phyloP scores from a whole-genome alignment of 345 rosid genomes.

The Populus deltoides region DNA sequence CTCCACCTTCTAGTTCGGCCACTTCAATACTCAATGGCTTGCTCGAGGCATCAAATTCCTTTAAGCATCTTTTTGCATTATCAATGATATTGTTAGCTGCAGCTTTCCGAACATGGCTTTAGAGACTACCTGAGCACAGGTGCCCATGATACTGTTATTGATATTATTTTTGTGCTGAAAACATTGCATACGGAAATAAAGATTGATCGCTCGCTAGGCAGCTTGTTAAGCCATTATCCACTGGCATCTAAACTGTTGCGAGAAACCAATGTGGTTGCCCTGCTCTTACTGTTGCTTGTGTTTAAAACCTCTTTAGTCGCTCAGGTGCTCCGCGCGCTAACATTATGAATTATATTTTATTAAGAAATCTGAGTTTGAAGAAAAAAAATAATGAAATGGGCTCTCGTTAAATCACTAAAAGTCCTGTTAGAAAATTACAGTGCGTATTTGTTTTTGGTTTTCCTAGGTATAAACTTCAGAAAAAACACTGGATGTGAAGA shows the following conservation, averaged over 20 bases:
- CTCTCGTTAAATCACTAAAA: no score
- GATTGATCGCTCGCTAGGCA: not conserved
- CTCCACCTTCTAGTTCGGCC: not conserved
- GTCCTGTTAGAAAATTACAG: no score
- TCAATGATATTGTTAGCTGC: not conserved
- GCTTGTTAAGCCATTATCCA: not conserved
- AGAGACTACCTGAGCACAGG: not conserved
- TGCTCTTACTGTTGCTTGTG: not conserved
- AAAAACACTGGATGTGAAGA: no score
- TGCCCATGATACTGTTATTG: not conserved
- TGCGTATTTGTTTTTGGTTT: no score
- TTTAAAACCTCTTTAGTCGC: not conserved
- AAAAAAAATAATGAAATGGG: no score
- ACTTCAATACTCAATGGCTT: not conserved
- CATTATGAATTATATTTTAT: no score
- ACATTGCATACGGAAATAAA: not conserved
- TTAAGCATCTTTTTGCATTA: not conserved
- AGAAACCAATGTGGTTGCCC: not conserved
- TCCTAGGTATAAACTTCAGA: no score
- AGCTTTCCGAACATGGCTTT: not conserved
- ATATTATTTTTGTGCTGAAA: not conserved
- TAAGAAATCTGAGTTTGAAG: no score
- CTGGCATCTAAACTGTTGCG: not conserved
- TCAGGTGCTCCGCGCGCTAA: no score
- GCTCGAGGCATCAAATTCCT: not conserved